These are phyloP conservation scores for Chenopodium berlandieri DNA, from an alignment of 148 eudicot species.

Conservation along the genomic window DNA sequence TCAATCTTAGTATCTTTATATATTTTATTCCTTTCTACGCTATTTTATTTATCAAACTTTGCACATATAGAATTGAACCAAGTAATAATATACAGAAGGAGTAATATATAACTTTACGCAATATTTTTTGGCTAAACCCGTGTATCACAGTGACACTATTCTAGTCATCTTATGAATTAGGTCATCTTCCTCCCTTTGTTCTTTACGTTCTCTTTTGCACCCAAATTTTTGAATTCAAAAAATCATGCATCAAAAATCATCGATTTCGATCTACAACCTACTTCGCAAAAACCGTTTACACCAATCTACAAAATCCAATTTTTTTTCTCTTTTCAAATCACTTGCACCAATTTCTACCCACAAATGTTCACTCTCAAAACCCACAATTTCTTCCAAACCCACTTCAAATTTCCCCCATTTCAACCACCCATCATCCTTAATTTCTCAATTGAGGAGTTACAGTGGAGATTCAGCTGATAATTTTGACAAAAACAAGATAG, in stretches of 20 bases:
- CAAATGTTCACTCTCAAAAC: slow-evolving; percentile 17
- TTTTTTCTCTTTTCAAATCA: slow-evolving; percentile 21
- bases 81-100: too few species aligned
- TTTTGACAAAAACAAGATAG: slow-evolving; percentile 53
- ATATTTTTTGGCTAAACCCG: too few species aligned
- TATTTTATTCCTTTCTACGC: too few species aligned
- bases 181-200: background rate
- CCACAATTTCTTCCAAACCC: slow-evolving; percentile 21
- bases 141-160: too few species aligned
- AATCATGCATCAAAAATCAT: slow-evolving; percentile 43
- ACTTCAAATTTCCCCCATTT: slow-evolving; percentile 23
- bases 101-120: too few species aligned
- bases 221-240: background rate
- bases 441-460: slow-evolving; percentile 31
- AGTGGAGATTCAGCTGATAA: slow-evolving; percentile 22
- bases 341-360: slow-evolving; percentile 15
- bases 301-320: slow-evolving; percentile 38
- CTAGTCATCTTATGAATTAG: too few species aligned
- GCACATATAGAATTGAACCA: too few species aligned
- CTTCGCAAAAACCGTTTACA: slow-evolving; percentile 37
- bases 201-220: background rate
- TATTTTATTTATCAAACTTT: too few species aligned
- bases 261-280: slow-evolving; percentile 36
- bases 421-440: slow-evolving; percentile 23
- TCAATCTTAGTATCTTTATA: too few species aligned